Base-by-base conservation (phyloP, 495 filamentous ascomycete species). In the Daldinia grandis region DNA sequence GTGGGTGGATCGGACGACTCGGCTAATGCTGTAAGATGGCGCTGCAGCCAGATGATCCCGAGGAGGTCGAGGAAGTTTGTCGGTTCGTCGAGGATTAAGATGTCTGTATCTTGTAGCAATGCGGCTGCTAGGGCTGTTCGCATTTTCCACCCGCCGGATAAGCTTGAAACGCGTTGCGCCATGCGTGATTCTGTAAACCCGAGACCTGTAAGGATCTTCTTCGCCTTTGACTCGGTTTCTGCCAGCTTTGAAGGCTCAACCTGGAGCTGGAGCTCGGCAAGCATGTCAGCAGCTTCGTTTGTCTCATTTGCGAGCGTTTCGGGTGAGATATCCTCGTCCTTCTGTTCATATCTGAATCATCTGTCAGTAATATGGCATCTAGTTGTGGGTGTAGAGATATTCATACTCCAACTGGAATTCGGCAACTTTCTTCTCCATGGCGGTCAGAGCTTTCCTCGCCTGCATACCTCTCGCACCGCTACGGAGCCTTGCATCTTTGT, bases 131-230 rank as follows among this genome's bases (percentile, higher is more conserved):
- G 83, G 62, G 87, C 83, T 51, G 85, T 88, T 40, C 92, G 85
- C 88, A 93, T 95, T 25, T 81, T 84, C 92, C 92, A 95, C 5
- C 93, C 93, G 12, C 92, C 92, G 0, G 92, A 95, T 12, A 96
- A 79, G 5, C 85, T 86, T 0, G 79, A 80, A 24, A 91, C 83
- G n/a, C 85, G 80, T 47, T 84, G 87, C 9, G 79, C 74, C 38
- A 92, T 80, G 61, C 79, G 78, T 8, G 84, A 76, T 56, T 89
- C 87, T 17, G 87, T 84, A 78, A 96, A 96, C 0, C 93, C 93
- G 3, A 96, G 83, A 50, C 92, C 89, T 5, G 81, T 76, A 2
- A 93, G 86, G 35, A 91, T 86, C 51, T 82, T 86, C 54, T 87
- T 87, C 4, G 90, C 91, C 65, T 83, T 83, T 27, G 85, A 83